Conservation (phyloP, 441 rosid genomes). For the Erysimum pusillum region DNA sequence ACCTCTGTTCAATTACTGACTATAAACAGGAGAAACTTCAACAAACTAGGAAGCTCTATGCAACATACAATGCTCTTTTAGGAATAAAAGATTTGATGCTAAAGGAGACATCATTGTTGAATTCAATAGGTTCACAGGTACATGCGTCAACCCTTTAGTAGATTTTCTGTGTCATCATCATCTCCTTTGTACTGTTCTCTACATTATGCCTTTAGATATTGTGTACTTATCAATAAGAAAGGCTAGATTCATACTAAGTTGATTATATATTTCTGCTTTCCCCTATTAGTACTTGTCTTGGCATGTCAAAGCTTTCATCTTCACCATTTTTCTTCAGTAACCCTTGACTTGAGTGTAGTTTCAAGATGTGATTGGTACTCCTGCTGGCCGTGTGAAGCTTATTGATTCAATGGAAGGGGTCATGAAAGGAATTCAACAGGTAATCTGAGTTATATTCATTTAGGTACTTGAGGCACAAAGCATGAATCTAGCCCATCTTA, state of each 20-base stretch:
- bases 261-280: conserved; percentile 19
- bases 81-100: conserved; percentile 89
- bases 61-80: conserved; percentile 82
- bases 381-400: conserved; percentile 72
- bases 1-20: conserved; percentile 36
- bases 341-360: conserved; percentile 57
- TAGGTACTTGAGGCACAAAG: conserved; percentile 11
- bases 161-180: background rate
- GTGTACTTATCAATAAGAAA: background rate
- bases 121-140: conserved; percentile 86
- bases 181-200: conserved; percentile 7
- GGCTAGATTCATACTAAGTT: conserved; percentile 1
- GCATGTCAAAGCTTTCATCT: background rate
- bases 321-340: conserved; percentile 1
- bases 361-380: conserved; percentile 75
- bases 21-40: conserved; percentile 73
- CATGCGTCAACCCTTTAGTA: conserved; percentile 29
- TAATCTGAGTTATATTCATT: conserved; percentile 29
- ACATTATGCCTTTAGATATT: conserved; percentile 5
- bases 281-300: conserved; percentile 6
- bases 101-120: conserved; percentile 80
- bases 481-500: conserved; percentile 14
- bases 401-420: conserved; percentile 88
- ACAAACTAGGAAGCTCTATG: conserved; percentile 80
- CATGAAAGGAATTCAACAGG: conserved; percentile 85